phyloP scores from a whole-genome alignment of 2,329 filamentous ascomycete genomes.

The Tolypocladium cylindrosporum region DNA sequence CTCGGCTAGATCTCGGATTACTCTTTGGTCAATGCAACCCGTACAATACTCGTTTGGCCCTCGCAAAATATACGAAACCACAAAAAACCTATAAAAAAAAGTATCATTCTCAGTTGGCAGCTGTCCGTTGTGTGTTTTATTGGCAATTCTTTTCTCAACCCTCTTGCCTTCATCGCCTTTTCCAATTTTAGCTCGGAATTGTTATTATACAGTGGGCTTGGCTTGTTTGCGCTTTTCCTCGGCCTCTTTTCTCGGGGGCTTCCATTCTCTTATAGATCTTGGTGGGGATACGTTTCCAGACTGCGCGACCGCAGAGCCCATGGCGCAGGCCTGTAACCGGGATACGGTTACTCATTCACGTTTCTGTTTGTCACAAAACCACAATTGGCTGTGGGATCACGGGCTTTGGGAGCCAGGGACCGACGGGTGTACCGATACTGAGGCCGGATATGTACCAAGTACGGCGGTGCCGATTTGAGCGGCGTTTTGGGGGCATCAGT shows the following conservation, averaged over 20 bases:
- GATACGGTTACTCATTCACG: neutral
- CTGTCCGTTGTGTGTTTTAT: neutral
- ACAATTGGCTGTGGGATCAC: neutral
- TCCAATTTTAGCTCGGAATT: neutral
- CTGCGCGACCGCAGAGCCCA: neutral
- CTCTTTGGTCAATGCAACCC: too few species aligned
- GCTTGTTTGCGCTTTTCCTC: neutral
- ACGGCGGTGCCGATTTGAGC: neutral
- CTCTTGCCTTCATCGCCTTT: neutral
- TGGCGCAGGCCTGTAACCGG: neutral
- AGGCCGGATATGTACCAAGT: neutral
- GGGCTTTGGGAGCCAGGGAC: neutral
- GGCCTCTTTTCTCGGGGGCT: neutral
- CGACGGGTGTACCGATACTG: neutral
- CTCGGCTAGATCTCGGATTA: neutral
- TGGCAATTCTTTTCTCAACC: neutral
- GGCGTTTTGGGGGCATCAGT: neutral
- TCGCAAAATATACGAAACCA: neutral
- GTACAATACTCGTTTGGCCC: too few species aligned
- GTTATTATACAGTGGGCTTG: neutral
- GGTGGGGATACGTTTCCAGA: constrained; percentile 2
- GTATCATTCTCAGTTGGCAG: neutral
- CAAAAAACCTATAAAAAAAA: neutral
- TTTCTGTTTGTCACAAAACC: neutral
- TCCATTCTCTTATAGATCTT: neutral